Evolutionary conservation across 257 asterid genomes (phyloP), one percentile per base, ranked within the genome.

Genomic region (Coffea canephora): DNA sequence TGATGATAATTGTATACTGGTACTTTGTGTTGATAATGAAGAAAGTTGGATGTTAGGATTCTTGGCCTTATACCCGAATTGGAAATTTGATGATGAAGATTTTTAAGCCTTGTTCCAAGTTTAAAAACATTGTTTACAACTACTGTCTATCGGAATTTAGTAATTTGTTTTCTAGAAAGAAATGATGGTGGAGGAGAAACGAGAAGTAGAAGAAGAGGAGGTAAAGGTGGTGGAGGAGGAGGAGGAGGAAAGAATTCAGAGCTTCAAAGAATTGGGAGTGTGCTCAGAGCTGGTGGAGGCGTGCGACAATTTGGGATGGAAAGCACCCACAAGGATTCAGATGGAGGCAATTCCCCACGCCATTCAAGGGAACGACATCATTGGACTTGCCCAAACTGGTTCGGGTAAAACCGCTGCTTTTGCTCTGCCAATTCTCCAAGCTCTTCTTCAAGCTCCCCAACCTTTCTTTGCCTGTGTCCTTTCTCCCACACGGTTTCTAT

Each of bases 401-500:
- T 95, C 99, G 3, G 99, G 98, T 46, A 93, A 95, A 86, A 95
- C 99, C 10, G 99, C 94, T 2, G 99, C 99, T 2, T 93, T 93
- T 65, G 99, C 98, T 1, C 86, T 93, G 69, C 99, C 99, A 2
- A 94, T 95, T 64, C 84, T 95, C 36, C 98, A 95, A 70, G 71
- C 97, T 6, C 94, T 95, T 49, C 70, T 93, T 19, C 94, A 95
- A 41, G 73, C 81, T 48, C 95, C 94, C 0, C 97, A 93, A 84
- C 88, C 97, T 1, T 95, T 95, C 81, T 93, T 93, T n/a, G 97
- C 97, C 11, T 93, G 98, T 39, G 94, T 93, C 76, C 92, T 93
- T 5, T 89, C 98, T 23, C 99, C 99, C 8, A 95, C 98, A 0
- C 89, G 90, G 90, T 85, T 45, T 5, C 69, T 71, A n/a, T 39